Evolutionary conservation across 2,329 filamentous ascomycete species (phyloP).

Genomic region (Fonsecaea pugnacius): DNA sequence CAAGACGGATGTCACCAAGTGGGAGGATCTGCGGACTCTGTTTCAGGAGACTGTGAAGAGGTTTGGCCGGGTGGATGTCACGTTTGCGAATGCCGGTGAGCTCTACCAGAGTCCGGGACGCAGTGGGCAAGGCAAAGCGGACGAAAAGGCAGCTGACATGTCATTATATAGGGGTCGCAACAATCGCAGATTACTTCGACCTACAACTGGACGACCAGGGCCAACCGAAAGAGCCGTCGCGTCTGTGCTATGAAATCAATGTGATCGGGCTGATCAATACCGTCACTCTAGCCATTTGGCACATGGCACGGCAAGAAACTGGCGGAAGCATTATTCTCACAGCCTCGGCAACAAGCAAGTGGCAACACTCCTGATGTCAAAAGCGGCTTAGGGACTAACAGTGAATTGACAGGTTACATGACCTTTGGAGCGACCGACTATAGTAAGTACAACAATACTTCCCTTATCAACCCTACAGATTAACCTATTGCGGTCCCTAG

Average conservation of each 20-base stretch:
- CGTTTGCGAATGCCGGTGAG: neutral
- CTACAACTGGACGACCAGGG: neutral
- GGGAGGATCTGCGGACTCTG: neutral
- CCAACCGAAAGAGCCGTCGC: neutral
- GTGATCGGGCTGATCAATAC: neutral
- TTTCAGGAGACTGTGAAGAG: neutral
- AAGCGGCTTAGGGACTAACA: neutral
- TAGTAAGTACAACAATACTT: neutral
- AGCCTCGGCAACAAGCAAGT: neutral
- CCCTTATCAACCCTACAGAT: too few relatives aligned
- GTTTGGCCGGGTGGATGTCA: neutral
- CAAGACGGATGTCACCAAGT: neutral
- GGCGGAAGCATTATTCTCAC: neutral
- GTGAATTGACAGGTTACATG: neutral
- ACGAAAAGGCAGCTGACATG: neutral
- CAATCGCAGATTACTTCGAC: neutral
- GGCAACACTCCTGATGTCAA: neutral
- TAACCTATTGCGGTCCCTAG: too few relatives aligned
- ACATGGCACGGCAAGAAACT: neutral
- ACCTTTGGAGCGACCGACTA: neutral
- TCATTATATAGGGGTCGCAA: neutral
- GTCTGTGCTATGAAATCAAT: neutral
- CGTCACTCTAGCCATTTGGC: neutral
- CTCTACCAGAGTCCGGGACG: neutral
- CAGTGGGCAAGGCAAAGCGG: too few relatives aligned